Percentiles rank a stretch among this genome's conserved stretches.
These are phyloP conservation scores for Boletales sp. DNA, from an alignment of 768 basidiomycete species.

Conservation along the genomic window DNA sequence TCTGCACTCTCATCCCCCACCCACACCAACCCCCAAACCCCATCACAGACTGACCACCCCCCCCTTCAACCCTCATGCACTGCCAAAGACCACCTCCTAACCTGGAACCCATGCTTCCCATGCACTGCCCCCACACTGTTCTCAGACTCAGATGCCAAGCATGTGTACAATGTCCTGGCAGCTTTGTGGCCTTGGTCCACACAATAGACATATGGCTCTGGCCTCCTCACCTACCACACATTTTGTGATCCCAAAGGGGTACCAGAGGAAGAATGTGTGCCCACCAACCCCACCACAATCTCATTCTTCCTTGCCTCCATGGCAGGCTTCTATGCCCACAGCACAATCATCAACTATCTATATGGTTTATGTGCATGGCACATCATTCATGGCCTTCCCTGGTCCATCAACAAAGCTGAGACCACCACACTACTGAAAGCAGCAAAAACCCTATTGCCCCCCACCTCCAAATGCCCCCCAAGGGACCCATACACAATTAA, in stretches of 20 bases:
- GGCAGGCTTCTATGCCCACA: constrained; percentile 7
- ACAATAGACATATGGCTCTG: neutral
- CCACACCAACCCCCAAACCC: no score
- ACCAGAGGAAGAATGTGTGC: neutral
- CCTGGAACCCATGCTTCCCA: no score
- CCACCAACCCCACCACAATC: constrained; percentile 2
- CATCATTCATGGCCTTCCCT: constrained; percentile 16
- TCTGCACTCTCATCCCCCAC: no score
- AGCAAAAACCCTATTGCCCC: constrained; percentile 6
- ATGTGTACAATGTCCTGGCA: neutral
- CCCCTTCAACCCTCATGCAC: no score
- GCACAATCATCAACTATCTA: constrained; percentile 5
- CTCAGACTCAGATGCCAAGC: neutral
- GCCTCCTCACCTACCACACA: constrained; percentile 27
- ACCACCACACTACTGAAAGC: constrained; percentile 14
- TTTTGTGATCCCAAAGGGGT: constrained; percentile 34
- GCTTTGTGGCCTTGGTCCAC: neutral
- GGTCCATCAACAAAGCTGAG: constrained; percentile 12
- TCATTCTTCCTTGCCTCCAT: constrained; percentile 14
- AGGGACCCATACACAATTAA: constrained; percentile 14
- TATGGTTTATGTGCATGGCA: constrained; percentile 22
- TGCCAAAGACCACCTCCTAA: no score
- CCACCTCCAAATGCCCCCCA: neutral
- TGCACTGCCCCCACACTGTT: no score
- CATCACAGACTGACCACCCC: no score